These are phyloP conservation scores for Yamagishiella unicocca DNA, from an alignment of 139 green algal species.

Conservation along the genomic window DNA sequence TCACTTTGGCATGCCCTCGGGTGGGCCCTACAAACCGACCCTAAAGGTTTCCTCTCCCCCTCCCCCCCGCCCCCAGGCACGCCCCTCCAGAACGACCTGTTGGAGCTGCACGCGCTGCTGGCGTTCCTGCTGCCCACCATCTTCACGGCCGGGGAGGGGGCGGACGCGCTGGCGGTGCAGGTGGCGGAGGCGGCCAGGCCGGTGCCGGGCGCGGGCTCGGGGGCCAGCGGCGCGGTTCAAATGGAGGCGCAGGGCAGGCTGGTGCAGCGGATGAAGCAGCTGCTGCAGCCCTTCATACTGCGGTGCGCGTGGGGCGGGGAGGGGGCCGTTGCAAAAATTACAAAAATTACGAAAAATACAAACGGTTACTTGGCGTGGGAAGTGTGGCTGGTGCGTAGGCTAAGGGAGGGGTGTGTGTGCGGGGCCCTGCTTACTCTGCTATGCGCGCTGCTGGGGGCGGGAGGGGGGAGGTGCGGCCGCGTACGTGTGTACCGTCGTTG, in stretches of 20 bases:
- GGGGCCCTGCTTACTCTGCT: too few relatives aligned
- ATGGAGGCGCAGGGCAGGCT: slow-evolving; percentile 52
- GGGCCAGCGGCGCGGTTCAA: background rate
- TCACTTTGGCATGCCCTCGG: too few relatives aligned
- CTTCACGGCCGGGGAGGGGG: slow-evolving; percentile 68
- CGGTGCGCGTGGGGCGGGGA: slow-evolving; percentile 36
- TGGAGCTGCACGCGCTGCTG: slow-evolving; percentile 92
- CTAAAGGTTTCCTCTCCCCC: too few relatives aligned
- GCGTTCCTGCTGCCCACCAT: slow-evolving; percentile 90
- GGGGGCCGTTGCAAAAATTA: background rate
- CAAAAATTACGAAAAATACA: too few relatives aligned
- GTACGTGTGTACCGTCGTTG: too few relatives aligned
- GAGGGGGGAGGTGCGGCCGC: too few relatives aligned
- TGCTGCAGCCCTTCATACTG: slow-evolving; percentile 94
- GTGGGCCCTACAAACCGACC: too few relatives aligned
- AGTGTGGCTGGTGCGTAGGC: too few relatives aligned
- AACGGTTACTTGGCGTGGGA: too few relatives aligned
- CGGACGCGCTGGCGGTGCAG: slow-evolving; percentile 68
- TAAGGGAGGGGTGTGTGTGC: too few relatives aligned
- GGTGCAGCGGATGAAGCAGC: slow-evolving; percentile 83
- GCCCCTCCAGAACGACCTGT: slow-evolving; percentile 93
- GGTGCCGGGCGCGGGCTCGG: slow-evolving; percentile 11
- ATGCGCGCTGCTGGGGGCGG: too few relatives aligned
- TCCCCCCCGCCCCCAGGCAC: slow-evolving; percentile 73
- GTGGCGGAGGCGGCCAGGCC: slow-evolving; percentile 30